Conservation (phyloP, 2,329 filamentous ascomycete genomes). For the Podosphaera xanthii region DNA sequence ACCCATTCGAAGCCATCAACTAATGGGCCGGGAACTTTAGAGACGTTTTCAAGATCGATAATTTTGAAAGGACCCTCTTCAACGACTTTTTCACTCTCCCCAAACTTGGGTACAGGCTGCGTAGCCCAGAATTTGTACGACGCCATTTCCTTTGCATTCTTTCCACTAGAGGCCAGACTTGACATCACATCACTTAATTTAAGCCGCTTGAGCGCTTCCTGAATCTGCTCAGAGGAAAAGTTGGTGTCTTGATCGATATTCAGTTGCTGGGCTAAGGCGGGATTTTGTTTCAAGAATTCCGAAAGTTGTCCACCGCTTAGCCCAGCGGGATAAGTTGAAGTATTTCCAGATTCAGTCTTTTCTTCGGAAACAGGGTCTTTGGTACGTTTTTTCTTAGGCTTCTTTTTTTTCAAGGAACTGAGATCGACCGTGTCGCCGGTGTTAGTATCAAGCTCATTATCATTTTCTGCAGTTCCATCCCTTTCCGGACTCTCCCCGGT, state of each 20-base stretch:
- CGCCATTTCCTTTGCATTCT: slow-evolving; percentile 89
- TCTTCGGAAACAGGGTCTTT: slow-evolving; percentile 19
- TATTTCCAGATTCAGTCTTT: slow-evolving; percentile 10
- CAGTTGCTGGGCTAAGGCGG: slow-evolving; percentile 41
- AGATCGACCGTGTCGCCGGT: background rate
- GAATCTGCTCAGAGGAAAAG: slow-evolving; percentile 19
- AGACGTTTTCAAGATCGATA: slow-evolving; percentile 55
- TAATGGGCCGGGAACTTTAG: slow-evolving; percentile 53
- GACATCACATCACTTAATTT: slow-evolving; percentile 52
- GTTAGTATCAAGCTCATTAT: background rate
- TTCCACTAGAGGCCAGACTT: slow-evolving; percentile 51
- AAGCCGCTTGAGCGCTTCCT: slow-evolving; percentile 35
- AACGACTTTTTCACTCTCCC: slow-evolving; percentile 29
- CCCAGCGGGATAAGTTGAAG: slow-evolving; percentile 20
- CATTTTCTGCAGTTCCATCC: slow-evolving; percentile 2
- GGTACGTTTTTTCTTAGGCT: slow-evolving; percentile 41
- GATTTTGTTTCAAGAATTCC: slow-evolving; percentile 49
- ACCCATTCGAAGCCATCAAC: slow-evolving; percentile 84
- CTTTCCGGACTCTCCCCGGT: slow-evolving; percentile 3
- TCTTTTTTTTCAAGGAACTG: slow-evolving; percentile 27
- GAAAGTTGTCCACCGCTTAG: slow-evolving; percentile 34
- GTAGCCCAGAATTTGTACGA: slow-evolving; percentile 98
- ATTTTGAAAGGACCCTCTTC: slow-evolving; percentile 68
- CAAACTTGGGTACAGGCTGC: slow-evolving; percentile 79
- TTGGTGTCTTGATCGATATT: slow-evolving; percentile 18